Percentiles rank a stretch among this genome's conserved stretches.
phyloP scores from a whole-genome alignment of 495 filamentous ascomycete species.

The Thermothielavioides terrestris region DNA sequence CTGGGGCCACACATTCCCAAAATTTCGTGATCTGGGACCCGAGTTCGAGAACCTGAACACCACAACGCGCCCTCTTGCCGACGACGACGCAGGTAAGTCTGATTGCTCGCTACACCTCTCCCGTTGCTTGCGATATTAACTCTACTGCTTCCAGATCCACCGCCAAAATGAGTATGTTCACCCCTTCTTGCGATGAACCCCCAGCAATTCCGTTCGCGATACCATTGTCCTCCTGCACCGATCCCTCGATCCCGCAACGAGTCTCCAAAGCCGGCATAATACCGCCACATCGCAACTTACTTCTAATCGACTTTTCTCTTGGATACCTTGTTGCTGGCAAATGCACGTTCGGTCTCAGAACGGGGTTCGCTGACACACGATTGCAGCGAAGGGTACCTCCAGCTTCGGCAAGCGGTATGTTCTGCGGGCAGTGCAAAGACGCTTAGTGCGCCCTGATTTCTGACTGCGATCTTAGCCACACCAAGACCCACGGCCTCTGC shows the following conservation, averaged over 20 bases:
- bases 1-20: conserved; percentile 29
- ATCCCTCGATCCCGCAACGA: neutral
- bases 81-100: conserved; percentile 28
- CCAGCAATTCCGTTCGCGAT: neutral
- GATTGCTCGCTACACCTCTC: neutral
- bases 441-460: neutral
- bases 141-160: conserved; percentile 16
- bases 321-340: neutral
- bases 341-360: neutral
- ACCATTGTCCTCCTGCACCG: neutral
- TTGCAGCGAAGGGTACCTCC: conserved; percentile 78
- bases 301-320: neutral
- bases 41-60: conserved; percentile 26
- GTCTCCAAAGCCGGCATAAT: neutral
- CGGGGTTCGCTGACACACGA: conserved; percentile 24
- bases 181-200: conserved; percentile 6
- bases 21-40: conserved; percentile 29
- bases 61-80: conserved; percentile 25
- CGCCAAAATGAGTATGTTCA: conserved; percentile 38
- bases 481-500: conserved; percentile 99
- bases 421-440: neutral
- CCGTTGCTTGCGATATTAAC: conserved; percentile 12
- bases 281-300: neutral
- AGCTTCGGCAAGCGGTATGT: conserved; percentile 81
- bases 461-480: conserved; percentile 52